phyloP scores from a whole-genome alignment of 768 basidiomycete genomes.

The Tulasnella sp. region DNA sequence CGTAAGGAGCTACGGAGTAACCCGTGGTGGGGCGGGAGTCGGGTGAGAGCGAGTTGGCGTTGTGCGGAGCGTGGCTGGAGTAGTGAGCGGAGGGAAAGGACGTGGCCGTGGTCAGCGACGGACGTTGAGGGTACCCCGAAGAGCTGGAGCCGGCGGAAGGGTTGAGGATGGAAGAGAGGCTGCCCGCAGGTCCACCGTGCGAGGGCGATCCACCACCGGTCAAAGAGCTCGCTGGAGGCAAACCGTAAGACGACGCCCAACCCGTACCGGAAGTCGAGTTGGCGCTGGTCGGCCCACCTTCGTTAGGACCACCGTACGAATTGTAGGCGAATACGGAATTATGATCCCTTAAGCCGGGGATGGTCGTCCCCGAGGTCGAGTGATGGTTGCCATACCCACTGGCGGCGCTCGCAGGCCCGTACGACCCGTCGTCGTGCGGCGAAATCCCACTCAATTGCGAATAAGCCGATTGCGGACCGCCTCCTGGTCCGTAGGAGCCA shows the following conservation, averaged over 20 bases:
- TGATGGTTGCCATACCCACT: constrained; percentile 18
- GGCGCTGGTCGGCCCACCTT: neutral
- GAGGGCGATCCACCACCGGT: constrained; percentile 55
- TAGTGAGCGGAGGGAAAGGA: constrained; percentile 69
- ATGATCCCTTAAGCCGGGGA: neutral
- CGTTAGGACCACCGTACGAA: constrained; percentile 6
- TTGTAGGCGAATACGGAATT: constrained; percentile 10
- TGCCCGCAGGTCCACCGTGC: constrained; percentile 41
- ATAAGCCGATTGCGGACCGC: neutral
- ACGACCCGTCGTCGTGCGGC: neutral
- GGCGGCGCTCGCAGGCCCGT: neutral
- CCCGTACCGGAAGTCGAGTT: neutral
- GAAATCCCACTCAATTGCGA: constrained; percentile 6
- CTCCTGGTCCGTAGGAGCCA: neutral
- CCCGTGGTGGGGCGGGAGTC: constrained; percentile 83
- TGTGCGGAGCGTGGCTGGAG: constrained; percentile 57
- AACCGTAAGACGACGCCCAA: constrained; percentile 37
- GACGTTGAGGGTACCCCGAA: constrained; percentile 51
- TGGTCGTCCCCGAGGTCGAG: neutral
- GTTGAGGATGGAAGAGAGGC: constrained; percentile 73
- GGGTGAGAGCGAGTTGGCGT: constrained; percentile 49
- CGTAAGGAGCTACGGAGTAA: constrained; percentile 56
- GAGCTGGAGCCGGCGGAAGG: constrained; percentile 43
- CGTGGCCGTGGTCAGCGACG: constrained; percentile 52
- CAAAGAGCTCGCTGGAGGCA: constrained; percentile 45